Evolutionary conservation across 192 early-diverging fungal genomes (phyloP), one percentile per base, ranked within the genome.

Genomic region (Martensiomyces pterosporus): DNA sequence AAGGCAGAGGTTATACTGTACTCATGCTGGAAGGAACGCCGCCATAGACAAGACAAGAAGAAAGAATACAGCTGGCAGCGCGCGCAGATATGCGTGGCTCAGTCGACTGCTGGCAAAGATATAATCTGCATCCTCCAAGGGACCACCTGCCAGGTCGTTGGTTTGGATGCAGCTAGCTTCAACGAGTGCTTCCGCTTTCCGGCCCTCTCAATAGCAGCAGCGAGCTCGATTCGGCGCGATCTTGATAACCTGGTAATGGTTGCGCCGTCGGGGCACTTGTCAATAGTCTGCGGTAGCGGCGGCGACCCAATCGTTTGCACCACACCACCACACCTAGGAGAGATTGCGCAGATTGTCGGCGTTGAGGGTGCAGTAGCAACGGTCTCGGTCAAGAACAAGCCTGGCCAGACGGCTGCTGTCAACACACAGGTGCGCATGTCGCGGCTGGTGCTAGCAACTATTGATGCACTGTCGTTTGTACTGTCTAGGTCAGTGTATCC

Each of bases 191-290:
- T 73, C 16, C 62, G 69, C 3, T 36, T 45, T 21, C 38, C 69
- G 15, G 69, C 69, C 4, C 43, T 25, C 16, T 52, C 69, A 4
- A 56, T 56, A 24, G 62, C 57, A 4, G 39, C 49, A 4, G 57
- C 57, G 5, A 24, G 45, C 19, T 43, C 57, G 10, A 25, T 40
- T 13, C 41, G 62, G 12, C 15, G 26, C 15, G 48, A 27, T 0
- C 32, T 73, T 6, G 62, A 73, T 16, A 57, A 73, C 19, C 38
- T 73, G 49, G 38, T 61, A n/a, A 33, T 73, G 9, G 55, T 65
- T 9, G 49, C 39, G 24, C 43, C 53, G 9, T 16, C 49, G 2
- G 69, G 62, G 27, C 13, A 9, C 3, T 33, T 65, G 26, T 47
- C 24, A 2, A 14, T 72, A 38, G 39, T 50, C 16, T 4, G 13